Evolutionary conservation across 2,329 filamentous ascomycete species (phyloP).

Genomic region (Alternaria conjuncta): DNA sequence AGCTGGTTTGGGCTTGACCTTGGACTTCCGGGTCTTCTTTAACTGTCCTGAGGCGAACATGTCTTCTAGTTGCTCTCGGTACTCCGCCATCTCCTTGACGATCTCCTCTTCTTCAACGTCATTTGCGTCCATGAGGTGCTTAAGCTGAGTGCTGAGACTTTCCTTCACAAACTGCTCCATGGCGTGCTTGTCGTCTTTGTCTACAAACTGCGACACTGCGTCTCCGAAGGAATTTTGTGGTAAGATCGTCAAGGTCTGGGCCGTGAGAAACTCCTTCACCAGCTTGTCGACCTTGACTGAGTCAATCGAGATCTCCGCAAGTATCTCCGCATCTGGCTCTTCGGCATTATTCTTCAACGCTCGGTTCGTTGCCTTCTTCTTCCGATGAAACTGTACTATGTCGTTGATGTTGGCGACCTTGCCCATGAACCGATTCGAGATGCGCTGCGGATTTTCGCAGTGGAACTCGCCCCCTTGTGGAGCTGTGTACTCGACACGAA

Average conservation of each 20-base stretch:
- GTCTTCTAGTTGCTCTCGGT: slow-evolving; percentile 73
- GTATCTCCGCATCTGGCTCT: slow-evolving; percentile 68
- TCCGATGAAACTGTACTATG: slow-evolving; percentile 90
- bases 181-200: slow-evolving; percentile 93
- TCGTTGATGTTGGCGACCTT: slow-evolving; percentile 94
- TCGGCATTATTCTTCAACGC: slow-evolving; percentile 60
- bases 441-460: slow-evolving; percentile 92
- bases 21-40: slow-evolving; percentile 61
- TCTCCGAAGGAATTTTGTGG: slow-evolving; percentile 93
- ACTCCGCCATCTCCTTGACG: slow-evolving; percentile 74
- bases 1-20: slow-evolving; percentile 76
- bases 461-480: slow-evolving; percentile 86
- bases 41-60: slow-evolving; percentile 70
- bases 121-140: slow-evolving; percentile 58
- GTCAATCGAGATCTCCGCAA: slow-evolving; percentile 70
- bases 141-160: slow-evolving; percentile 52
- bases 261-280: slow-evolving; percentile 83
- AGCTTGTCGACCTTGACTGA: slow-evolving; percentile 86
- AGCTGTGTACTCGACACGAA: slow-evolving; percentile 89
- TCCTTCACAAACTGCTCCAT: slow-evolving; percentile 65
- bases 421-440: slow-evolving; percentile 90
- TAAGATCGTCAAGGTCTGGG: slow-evolving; percentile 89
- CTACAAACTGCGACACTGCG: slow-evolving; percentile 89
- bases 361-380: slow-evolving; percentile 68
- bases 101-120: slow-evolving; percentile 74